Evolutionary conservation across 108 stramenopile genomes (phyloP), one percentile per base, ranked within the genome.

Genomic region (Chaetoceros tenuissimus): DNA sequence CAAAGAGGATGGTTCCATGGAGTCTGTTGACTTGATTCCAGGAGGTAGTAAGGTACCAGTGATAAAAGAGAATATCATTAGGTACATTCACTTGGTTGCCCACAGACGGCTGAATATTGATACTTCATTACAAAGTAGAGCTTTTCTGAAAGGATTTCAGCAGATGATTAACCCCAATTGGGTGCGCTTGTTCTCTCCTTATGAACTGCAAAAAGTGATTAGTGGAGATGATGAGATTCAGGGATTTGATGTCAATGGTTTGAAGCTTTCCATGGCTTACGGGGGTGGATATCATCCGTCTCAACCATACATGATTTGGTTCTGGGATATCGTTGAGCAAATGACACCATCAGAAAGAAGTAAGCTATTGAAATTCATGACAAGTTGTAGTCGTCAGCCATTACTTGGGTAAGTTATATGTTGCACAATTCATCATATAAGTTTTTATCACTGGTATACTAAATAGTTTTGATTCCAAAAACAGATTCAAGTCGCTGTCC

Each of bases 381-480:
- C 97, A 22, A 86, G 85, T 21, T 97, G 95, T 69, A 85, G 87
- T 43, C 64, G 97, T 28, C 96, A 91, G 59, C 99, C 99, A 24
- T 60, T 99, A 57, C 72, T 97, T 18, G 99, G 99, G 16, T 99
- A n/a, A n/a, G n/a, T n/a, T n/a, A n/a, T n/a, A n/a, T n/a, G n/a
- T n/a, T n/a, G n/a, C n/a, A n/a, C n/a, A n/a, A n/a, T n/a, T n/a
- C n/a, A n/a, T n/a, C n/a, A n/a, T n/a, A n/a, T n/a, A n/a, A n/a
- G n/a, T n/a, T n/a, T n/a, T n/a, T n/a, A n/a, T n/a, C n/a, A n/a
- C n/a, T n/a, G n/a, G n/a, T n/a, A n/a, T n/a, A n/a, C n/a, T n/a
- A n/a, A n/a, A n/a, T n/a, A n/a, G n/a, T n/a, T n/a, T n/a, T n/a
- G n/a, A n/a, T n/a, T n/a, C n/a, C n/a, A n/a, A n/a, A n/a, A n/a